Conservation (phyloP, 1,139 yeast genomes). For the Kodamaea arcana region DNA sequence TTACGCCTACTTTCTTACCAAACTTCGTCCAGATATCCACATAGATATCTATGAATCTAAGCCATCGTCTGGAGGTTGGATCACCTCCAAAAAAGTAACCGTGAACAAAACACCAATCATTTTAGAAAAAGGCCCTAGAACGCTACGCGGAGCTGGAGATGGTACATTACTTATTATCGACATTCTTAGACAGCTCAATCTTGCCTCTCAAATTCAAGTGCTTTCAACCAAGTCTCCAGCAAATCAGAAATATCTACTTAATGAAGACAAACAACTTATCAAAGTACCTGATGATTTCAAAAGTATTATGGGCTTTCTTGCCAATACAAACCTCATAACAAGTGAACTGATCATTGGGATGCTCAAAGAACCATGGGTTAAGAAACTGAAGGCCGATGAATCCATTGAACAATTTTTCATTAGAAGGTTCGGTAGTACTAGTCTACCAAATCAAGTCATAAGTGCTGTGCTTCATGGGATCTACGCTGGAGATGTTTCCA, state of each 20-base stretch:
- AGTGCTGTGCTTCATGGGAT: slow-evolving; percentile 89
- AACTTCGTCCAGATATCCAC: slow-evolving; percentile 65
- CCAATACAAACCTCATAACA: slow-evolving; percentile 32
- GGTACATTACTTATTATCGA: slow-evolving; percentile 64
- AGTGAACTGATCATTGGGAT: slow-evolving; percentile 28
- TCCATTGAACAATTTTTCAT: slow-evolving; percentile 61
- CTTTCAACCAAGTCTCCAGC: slow-evolving; percentile 49
- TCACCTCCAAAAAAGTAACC: slow-evolving; percentile 41
- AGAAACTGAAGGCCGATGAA: slow-evolving; percentile 50
- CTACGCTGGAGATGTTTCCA: slow-evolving; percentile 77
- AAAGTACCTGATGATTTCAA: slow-evolving; percentile 51
- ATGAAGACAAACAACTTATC: slow-evolving; percentile 32
- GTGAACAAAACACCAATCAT: slow-evolving; percentile 17
- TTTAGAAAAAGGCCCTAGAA: slow-evolving; percentile 73
- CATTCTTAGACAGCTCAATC: slow-evolving; percentile 44
- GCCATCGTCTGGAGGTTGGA: slow-evolving; percentile 73
- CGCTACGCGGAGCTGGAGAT: slow-evolving; percentile 64
- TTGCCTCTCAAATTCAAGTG: slow-evolving; percentile 42
- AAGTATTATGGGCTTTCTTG: slow-evolving; percentile 38
- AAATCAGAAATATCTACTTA: slow-evolving; percentile 57
- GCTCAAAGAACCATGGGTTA: slow-evolving; percentile 40
- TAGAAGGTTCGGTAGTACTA: slow-evolving; percentile 61
- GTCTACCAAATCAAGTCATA: slow-evolving; percentile 57
- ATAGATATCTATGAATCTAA: slow-evolving; percentile 60
- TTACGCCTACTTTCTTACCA: slow-evolving; percentile 66